Conservation (phyloP, 441 rosid species). For the Eruca vesicaria region DNA sequence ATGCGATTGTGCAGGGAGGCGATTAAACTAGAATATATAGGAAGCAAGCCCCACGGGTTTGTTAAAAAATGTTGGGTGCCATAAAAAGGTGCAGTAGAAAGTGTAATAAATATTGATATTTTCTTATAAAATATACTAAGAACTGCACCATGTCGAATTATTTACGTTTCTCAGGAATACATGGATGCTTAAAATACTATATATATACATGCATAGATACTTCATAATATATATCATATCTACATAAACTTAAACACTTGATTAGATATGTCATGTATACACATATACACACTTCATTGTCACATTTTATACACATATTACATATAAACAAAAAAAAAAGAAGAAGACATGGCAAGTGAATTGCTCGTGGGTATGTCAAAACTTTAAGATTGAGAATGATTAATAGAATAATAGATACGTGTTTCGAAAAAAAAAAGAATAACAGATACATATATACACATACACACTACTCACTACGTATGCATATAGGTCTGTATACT, state of each 20-base stretch:
- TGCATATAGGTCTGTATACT: not conserved
- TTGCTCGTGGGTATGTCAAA: constrained; percentile 30
- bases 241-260: not conserved
- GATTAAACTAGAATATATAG: not conserved
- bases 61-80: not conserved
- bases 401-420: constrained; percentile 13
- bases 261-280: not conserved
- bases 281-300: not conserved
- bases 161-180: not conserved
- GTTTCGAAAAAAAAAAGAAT: too few relatives aligned
- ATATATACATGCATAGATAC: not conserved
- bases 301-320: not conserved
- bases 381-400: constrained; percentile 16
- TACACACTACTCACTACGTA: not conserved
- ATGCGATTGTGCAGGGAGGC: not conserved
- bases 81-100: constrained; percentile 22
- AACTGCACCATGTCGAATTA: not conserved
- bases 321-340: constrained; percentile 14
- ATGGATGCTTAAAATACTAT: not conserved
- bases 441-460: not conserved
- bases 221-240: not conserved
- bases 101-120: constrained; percentile 19
- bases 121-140: not conserved
- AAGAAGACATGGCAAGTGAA: constrained; percentile 30
- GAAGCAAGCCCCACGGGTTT: constrained; percentile 6